Base-by-base conservation (phyloP, 225 moss, liverwort and hornwort species). In the Pseudoscleropodium purum region DNA sequence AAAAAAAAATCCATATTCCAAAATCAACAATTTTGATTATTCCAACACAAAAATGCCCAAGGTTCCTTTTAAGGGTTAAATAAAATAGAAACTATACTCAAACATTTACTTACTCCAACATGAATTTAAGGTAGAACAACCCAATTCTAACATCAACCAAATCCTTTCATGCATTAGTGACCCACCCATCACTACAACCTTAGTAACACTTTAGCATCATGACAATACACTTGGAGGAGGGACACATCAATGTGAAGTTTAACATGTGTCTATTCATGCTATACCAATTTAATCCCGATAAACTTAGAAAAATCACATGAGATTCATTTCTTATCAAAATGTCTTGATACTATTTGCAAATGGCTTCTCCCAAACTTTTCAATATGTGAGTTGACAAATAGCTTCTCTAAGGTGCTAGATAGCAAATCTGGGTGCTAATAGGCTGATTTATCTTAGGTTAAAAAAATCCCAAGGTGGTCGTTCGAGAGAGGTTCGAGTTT, bases 81-180 rank as follows among this genome's bases (percentile, higher is more conserved):
- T 39, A 30, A 45, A 47, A 30, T 74, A 72, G 5, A 27, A 70
- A 26, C 45, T 10, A 47, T 11, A 0, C 1, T 47, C 30, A 45
- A 45, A 45, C 6, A 47, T 47, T 47, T 47, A 8, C 3, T 70
- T 39, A 14, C 1, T 74, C 0, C 0, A 0, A 47, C 0, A 0
- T 17, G 2, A 6, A 43, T 3, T 70, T 20, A 6, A 67, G 3
- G 20, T 37, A 19, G 2, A 36, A 67, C 19, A 37, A 67, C 1
- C 3, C 20, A 67, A 37, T 36, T 20, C 1, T 2, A 1, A 36
- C 21, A 68, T 20, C 21, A 37, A 37, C 0, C 37, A 2, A 6
- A 21, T 11, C 37, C 2, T 67, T 2, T 5, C 11, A 37, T 68
- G 47, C 47, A 47, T 47, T 47, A 3, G 51, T 37, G 2, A 68